Percentiles rank a stretch among this genome's conserved stretches.
Evolutionary conservation across 2,329 filamentous ascomycete genomes (phyloP).

Genomic region (Colletotrichum sp.): DNA sequence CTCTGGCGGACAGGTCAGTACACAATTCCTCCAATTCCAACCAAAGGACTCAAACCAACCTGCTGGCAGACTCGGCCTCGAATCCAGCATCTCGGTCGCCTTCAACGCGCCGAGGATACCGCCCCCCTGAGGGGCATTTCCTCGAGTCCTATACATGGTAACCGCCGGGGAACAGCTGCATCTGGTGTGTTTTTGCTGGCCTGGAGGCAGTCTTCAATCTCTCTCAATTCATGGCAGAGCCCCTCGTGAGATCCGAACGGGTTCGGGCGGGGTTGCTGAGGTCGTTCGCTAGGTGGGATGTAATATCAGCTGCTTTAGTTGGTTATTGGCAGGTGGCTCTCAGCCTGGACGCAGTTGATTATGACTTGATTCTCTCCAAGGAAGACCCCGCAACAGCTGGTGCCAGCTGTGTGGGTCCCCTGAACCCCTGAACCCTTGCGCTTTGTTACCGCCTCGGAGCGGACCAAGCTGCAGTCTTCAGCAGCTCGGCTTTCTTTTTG

Average conservation of each 20-base stretch:
- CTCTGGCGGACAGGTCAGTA: constrained; percentile 55
- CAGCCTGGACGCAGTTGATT: background rate
- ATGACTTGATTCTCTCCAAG: background rate
- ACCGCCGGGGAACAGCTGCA: background rate
- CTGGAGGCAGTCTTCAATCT: background rate
- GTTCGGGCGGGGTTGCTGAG: constrained; percentile 6
- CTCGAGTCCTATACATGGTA: constrained; percentile 50
- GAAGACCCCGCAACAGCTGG: constrained; percentile 15
- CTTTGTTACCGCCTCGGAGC: background rate
- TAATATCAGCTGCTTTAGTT: background rate
- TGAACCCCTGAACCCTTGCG: background rate
- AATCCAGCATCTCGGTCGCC: constrained; percentile 79
- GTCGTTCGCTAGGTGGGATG: constrained; percentile 3
- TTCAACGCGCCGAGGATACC: constrained; percentile 79
- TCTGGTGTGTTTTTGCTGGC: background rate
- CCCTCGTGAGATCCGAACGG: background rate
- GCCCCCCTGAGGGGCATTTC: constrained; percentile 43
- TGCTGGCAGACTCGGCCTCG: constrained; percentile 81
- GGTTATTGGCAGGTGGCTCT: background rate
- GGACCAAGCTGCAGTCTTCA: background rate
- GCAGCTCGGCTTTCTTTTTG: background rate
- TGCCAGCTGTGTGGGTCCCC: constrained; percentile 3
- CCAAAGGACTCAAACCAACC: constrained; percentile 54
- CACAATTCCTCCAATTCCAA: background rate
- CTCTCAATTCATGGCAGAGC: constrained; percentile 2